A percentile compares a stretch with the other conserved stretches of the same genome.
Conservation (phyloP, 2,329 filamentous ascomycete genomes). For the Orbilia ellipsospora region DNA sequence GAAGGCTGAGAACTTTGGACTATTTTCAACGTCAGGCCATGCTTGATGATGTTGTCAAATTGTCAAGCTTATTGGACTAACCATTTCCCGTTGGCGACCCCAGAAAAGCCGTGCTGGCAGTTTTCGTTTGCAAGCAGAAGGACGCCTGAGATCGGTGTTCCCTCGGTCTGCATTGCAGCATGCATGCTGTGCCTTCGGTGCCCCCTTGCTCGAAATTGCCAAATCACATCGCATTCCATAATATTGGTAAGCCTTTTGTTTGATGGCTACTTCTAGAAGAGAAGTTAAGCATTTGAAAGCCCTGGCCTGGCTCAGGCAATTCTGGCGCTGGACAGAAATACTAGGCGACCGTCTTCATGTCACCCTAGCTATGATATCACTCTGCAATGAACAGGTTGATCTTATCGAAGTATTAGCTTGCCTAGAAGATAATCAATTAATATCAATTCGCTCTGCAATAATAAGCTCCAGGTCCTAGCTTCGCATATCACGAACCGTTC, state of each 20-base stretch:
- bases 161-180: slow-evolving; percentile 44
- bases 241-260: slow-evolving; percentile 30
- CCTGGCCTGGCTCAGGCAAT: slow-evolving; percentile 1
- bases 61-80: slow-evolving; percentile 6
- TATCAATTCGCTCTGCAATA: slow-evolving; percentile 11
- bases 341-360: slow-evolving; percentile 11
- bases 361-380: slow-evolving; percentile 45
- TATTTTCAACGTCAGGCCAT: slow-evolving; percentile 29
- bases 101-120: slow-evolving; percentile 32
- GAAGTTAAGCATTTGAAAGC: no score
- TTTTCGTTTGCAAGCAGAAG: slow-evolving; percentile 8
- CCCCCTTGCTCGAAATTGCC: slow-evolving; percentile 41
- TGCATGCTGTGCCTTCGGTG: slow-evolving; percentile 46
- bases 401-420: not conserved
- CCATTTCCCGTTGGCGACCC: slow-evolving; percentile 25
- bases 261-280: slow-evolving; percentile 55
- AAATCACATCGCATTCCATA: slow-evolving; percentile 54
- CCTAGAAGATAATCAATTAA: no score
- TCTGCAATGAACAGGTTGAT: slow-evolving; percentile 36
- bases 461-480: slow-evolving; percentile 8
- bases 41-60: slow-evolving; percentile 41
- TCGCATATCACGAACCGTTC: slow-evolving; percentile 22
- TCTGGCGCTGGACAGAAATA: not conserved
- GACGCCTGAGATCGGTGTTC: slow-evolving; percentile 45
- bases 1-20: slow-evolving; percentile 7